Evolutionary conservation across 805 yeast genomes (phyloP).

Genomic region (Metschnikowia colocasiae): DNA sequence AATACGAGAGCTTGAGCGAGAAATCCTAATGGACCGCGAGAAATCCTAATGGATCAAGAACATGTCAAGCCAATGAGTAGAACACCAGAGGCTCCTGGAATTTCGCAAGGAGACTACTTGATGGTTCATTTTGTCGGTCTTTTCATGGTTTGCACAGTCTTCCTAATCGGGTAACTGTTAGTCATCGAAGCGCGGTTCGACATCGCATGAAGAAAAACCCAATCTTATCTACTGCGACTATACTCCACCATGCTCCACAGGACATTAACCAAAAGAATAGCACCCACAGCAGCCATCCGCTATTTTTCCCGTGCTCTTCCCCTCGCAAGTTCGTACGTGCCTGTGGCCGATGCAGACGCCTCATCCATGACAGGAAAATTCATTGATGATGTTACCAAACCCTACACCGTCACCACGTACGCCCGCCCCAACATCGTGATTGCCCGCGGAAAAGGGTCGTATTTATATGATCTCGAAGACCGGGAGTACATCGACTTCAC

Average conservation of each 20-base stretch:
- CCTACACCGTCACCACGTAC: conserved; percentile 71
- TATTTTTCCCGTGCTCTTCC: background rate
- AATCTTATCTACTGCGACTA: background rate
- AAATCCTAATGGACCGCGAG: no score
- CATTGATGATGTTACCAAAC: conserved; percentile 45
- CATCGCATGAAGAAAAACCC: conserved; percentile 4
- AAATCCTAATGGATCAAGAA: no score
- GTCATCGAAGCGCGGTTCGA: conserved; percentile 23
- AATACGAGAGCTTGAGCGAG: background rate
- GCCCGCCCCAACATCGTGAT: conserved; percentile 75
- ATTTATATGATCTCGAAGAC: conserved; percentile 75
- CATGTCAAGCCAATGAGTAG: no score
- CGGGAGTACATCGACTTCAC: conserved; percentile 82
- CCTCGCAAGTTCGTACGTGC: conserved; percentile 8
- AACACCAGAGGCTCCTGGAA: no score
- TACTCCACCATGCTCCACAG: conserved; percentile 2
- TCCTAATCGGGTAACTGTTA: conserved; percentile 17
- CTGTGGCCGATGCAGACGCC: conserved; percentile 30
- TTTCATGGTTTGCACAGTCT: background rate
- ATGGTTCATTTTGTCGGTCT: no score
- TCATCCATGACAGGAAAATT: conserved; percentile 35
- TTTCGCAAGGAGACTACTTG: no score
- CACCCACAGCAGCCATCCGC: background rate
- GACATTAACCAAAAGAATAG: background rate
- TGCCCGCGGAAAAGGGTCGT: conserved; percentile 78